A percentile compares a stretch with the other conserved stretches of the same genome.
These are phyloP conservation scores for Aureobasidium sp. DNA, from an alignment of 2,329 filamentous ascomycete genomes.

Conservation along the genomic window DNA sequence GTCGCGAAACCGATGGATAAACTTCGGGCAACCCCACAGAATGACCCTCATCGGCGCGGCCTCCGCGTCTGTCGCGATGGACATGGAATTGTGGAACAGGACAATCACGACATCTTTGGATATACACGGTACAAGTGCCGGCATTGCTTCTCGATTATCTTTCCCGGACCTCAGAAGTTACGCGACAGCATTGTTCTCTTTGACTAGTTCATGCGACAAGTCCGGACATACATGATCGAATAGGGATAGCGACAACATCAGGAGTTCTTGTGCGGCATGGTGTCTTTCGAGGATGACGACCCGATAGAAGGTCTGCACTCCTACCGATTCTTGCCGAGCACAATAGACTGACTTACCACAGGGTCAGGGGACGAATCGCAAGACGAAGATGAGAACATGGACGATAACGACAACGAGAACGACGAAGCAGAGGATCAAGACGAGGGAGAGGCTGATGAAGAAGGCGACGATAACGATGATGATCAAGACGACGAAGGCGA, in stretches of 20 bases:
- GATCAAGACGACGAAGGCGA: conserved; percentile 34
- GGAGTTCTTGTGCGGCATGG: conserved; percentile 23
- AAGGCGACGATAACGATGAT: conserved; percentile 33
- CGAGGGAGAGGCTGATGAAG: conserved; percentile 27
- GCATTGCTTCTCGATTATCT: not conserved
- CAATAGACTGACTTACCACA: not conserved
- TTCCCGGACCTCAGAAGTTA: not conserved
- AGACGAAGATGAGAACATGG: conserved; percentile 39
- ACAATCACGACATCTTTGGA: not conserved
- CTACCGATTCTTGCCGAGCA: too few relatives aligned
- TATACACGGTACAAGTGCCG: not conserved
- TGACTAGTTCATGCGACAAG: conserved; percentile 37
- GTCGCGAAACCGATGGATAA: not conserved
- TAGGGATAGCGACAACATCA: not conserved
- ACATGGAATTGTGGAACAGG: conserved; percentile 1
- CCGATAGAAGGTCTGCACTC: conserved; percentile 21
- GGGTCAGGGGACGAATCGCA: conserved; percentile 36
- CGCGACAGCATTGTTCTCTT: not conserved
- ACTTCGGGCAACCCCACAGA: conserved; percentile 1
- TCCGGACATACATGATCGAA: not conserved
- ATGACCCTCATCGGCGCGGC: not conserved
- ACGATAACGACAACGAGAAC: conserved; percentile 33
- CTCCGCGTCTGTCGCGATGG: conserved; percentile 3
- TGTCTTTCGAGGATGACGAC: conserved; percentile 42
- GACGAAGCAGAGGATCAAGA: conserved; percentile 30